phyloP scores from a whole-genome alignment of 2,329 filamentous ascomycete species.

The Neopestalotiopsis sp. region DNA sequence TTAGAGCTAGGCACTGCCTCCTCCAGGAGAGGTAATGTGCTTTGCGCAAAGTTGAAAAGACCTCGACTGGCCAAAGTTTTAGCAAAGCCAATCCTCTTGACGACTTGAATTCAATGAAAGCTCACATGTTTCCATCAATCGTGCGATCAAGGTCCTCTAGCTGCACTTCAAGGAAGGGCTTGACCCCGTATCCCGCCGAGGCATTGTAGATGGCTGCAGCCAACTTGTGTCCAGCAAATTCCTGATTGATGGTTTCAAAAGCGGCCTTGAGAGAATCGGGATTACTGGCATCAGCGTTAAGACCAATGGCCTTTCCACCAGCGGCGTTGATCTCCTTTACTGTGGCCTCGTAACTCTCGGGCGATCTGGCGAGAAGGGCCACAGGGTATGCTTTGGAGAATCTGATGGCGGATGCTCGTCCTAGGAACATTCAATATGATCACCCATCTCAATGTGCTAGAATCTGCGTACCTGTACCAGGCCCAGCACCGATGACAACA shows the following conservation, averaged over 20 bases:
- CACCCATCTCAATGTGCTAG: not conserved
- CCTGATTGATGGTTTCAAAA: conserved; percentile 63
- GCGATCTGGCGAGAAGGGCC: conserved; percentile 71
- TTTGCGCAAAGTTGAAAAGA: conserved; percentile 78
- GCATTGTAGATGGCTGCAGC: conserved; percentile 76
- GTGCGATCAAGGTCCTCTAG: conserved; percentile 52
- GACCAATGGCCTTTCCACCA: conserved; percentile 73
- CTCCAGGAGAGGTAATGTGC: conserved; percentile 72
- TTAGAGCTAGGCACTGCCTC: conserved; percentile 58
- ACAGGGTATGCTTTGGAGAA: conserved; percentile 73
- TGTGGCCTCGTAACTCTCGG: conserved; percentile 67
- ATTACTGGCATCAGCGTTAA: conserved; percentile 67
- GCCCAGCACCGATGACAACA: conserved; percentile 71
- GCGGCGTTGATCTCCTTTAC: conserved; percentile 69
- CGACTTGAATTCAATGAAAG: not conserved
- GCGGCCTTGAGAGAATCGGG: conserved; percentile 49
- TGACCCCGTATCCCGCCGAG: conserved; percentile 51
- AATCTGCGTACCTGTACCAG: conserved; percentile 57
- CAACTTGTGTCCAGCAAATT: conserved; percentile 59
- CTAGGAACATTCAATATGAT: conserved; percentile 29
- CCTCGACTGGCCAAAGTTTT: conserved; percentile 55
- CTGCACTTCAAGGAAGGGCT: conserved; percentile 62
- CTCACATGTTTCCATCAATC: conserved; percentile 52
- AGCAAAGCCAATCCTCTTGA: not conserved
- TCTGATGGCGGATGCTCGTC: conserved; percentile 55